These are phyloP conservation scores for Euphorbia tirucalli DNA, from an alignment of 345 rosid genomes.

Conservation along the genomic window DNA sequence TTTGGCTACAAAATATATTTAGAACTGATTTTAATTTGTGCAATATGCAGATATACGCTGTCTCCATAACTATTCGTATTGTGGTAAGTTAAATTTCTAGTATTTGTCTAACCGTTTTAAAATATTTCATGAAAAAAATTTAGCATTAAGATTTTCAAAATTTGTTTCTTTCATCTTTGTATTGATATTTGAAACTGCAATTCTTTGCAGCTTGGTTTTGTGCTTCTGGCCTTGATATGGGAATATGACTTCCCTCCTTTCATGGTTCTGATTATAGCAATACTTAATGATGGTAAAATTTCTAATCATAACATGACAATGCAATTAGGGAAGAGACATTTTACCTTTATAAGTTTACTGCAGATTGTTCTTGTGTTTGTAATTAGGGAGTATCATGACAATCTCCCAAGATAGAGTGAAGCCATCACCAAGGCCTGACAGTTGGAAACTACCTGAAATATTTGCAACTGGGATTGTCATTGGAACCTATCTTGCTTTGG, in stretches of 20 bases:
- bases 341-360: background rate
- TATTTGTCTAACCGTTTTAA: background rate
- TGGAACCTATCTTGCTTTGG: slow-evolving; percentile 87
- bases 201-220: slow-evolving; percentile 77
- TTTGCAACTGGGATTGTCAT: slow-evolving; percentile 88
- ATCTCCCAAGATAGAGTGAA: slow-evolving; percentile 83
- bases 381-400: slow-evolving; percentile 89
- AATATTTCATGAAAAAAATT: slow-evolving; percentile 1
- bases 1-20: background rate
- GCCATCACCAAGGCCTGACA: slow-evolving; percentile 85
- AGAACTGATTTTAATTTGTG: slow-evolving; percentile 29
- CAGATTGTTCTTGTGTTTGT: slow-evolving; percentile 7
- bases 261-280: slow-evolving; percentile 94
- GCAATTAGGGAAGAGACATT: too few species aligned
- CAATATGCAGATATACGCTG: slow-evolving; percentile 85
- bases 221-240: slow-evolving; percentile 93
- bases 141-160: background rate
- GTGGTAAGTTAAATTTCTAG: slow-evolving; percentile 58
- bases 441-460: slow-evolving; percentile 94
- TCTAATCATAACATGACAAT: slow-evolving; percentile 14
- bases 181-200: slow-evolving; percentile 11
- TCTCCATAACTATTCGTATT: slow-evolving; percentile 88
- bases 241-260: slow-evolving; percentile 97
- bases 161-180: slow-evolving; percentile 11
- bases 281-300: slow-evolving; percentile 84